phyloP scores from a whole-genome alignment of 345 rosid genomes.

The Citrus cavaleriei region DNA sequence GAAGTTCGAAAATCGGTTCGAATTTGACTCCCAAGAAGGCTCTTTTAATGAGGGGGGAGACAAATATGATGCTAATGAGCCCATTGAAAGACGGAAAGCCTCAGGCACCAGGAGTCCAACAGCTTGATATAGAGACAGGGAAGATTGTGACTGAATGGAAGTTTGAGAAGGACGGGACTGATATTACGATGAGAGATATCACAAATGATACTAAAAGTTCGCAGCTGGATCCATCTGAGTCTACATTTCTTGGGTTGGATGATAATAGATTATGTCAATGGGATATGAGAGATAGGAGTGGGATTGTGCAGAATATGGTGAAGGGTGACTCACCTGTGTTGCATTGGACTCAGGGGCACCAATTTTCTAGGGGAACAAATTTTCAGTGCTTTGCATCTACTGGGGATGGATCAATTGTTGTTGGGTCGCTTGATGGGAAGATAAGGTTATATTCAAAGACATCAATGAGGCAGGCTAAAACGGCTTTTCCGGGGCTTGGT shows the following conservation, averaged over 20 bases:
- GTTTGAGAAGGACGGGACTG: slow-evolving; percentile 88
- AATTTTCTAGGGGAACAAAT: slow-evolving; percentile 89
- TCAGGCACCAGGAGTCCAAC: slow-evolving; percentile 64
- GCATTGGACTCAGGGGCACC: slow-evolving; percentile 92
- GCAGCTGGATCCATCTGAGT: slow-evolving; percentile 91
- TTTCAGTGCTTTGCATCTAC: slow-evolving; percentile 94
- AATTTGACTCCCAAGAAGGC: slow-evolving; percentile 72
- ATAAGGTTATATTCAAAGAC: slow-evolving; percentile 81
- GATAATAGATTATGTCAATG: slow-evolving; percentile 93
- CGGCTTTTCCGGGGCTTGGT: slow-evolving; percentile 96
- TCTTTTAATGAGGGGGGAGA: slow-evolving; percentile 89
- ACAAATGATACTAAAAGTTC: slow-evolving; percentile 84
- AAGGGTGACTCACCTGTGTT: slow-evolving; percentile 59
- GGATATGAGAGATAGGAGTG: slow-evolving; percentile 91
- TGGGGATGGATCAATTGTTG: slow-evolving; percentile 90
- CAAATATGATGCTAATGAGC: slow-evolving; percentile 96
- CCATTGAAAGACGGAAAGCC: slow-evolving; percentile 75
- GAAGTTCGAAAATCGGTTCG: slow-evolving; percentile 23
- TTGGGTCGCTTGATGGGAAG: slow-evolving; percentile 92
- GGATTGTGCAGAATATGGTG: slow-evolving; percentile 71
- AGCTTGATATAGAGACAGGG: slow-evolving; percentile 83
- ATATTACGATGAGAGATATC: slow-evolving; percentile 78
- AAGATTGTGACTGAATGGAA: slow-evolving; percentile 89
- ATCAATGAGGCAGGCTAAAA: slow-evolving; percentile 91
- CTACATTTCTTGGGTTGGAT: slow-evolving; percentile 88